A percentile compares a stretch with the other conserved stretches of the same genome.
Evolutionary conservation across 1,284 basidiomycete species (phyloP).

Genomic region (Blastosporella zonata): DNA sequence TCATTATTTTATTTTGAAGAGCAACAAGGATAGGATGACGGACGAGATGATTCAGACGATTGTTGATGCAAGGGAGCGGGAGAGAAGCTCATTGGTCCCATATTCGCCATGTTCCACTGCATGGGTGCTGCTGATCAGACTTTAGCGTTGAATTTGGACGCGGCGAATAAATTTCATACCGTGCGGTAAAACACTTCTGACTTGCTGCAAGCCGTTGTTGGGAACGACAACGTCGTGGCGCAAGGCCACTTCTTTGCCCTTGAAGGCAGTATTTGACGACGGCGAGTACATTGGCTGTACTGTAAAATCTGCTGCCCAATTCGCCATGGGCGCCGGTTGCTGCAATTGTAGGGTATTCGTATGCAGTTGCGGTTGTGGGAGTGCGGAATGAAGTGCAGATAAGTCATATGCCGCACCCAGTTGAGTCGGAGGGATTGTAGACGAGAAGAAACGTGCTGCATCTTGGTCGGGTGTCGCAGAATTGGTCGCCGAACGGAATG

Average conservation of each 20-base stretch:
- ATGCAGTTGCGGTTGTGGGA: conserved; percentile 32
- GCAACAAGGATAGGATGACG: conserved; percentile 1
- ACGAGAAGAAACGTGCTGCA: conserved; percentile 65
- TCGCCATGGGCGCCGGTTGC: conserved; percentile 28
- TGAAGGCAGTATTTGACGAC: conserved; percentile 1
- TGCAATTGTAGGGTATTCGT: conserved; percentile 29
- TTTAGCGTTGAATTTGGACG: not conserved
- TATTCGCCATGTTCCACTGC: conserved; percentile 13
- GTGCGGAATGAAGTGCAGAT: conserved; percentile 48
- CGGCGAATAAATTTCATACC: conserved; percentile 3
- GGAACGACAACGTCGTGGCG: not conserved
- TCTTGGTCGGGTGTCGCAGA: conserved; percentile 54
- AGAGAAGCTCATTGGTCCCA: conserved; percentile 9
- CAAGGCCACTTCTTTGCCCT: conserved; percentile 1
- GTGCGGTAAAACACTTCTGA: conserved; percentile 3
- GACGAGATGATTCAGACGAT: conserved; percentile 7
- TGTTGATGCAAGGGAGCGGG: conserved; percentile 7
- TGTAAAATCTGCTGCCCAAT: conserved; percentile 66
- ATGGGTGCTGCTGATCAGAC: conserved; percentile 3
- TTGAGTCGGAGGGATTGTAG: conserved; percentile 27
- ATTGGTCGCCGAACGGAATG: conserved; percentile 54
- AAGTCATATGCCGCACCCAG: conserved; percentile 51
- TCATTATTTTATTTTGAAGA: not conserved
- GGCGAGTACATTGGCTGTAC: conserved; percentile 23
- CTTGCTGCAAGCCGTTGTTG: conserved; percentile 2